Evolutionary conservation across 2,329 filamentous ascomycete genomes (phyloP).

Genomic region (Penicillium sp.): DNA sequence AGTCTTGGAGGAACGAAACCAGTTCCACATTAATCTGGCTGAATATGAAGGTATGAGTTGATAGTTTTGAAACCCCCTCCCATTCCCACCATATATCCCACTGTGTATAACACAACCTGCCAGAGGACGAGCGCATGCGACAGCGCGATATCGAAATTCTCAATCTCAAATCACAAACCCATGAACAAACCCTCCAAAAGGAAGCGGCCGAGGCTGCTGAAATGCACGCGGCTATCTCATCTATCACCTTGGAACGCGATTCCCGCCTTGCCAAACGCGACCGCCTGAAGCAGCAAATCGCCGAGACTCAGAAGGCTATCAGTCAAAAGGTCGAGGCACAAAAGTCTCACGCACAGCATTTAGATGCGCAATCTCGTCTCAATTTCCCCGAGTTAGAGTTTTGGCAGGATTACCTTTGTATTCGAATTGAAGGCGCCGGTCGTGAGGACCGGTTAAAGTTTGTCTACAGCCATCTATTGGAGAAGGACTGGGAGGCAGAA

Average conservation of each 20-base stretch:
- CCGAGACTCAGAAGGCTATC: constrained; percentile 49
- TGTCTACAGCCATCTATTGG: constrained; percentile 81
- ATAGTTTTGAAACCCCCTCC: too few relatives aligned
- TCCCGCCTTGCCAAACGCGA: constrained; percentile 57
- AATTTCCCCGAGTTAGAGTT: constrained; percentile 94
- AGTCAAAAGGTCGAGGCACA: constrained; percentile 48
- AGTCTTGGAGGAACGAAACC: constrained; percentile 88
- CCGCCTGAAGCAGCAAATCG: constrained; percentile 57
- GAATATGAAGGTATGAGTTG: constrained; percentile 75
- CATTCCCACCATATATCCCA: background rate
- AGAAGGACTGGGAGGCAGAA: constrained; percentile 83
- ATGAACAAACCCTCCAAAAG: constrained; percentile 57
- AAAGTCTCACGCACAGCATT: constrained; percentile 59
- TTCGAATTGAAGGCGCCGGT: constrained; percentile 86
- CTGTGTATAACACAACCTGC: constrained; percentile 6
- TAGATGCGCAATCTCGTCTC: constrained; percentile 80
- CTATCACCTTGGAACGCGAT: constrained; percentile 57
- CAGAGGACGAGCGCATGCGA: constrained; percentile 90
- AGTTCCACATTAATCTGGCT: constrained; percentile 85
- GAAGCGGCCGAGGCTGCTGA: constrained; percentile 63
- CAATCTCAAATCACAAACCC: constrained; percentile 55
- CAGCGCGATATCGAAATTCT: constrained; percentile 82
- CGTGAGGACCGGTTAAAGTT: constrained; percentile 85
- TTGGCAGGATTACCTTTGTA: constrained; percentile 87
- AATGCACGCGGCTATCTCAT: constrained; percentile 61